These are phyloP conservation scores for Colletotrichum caudatum DNA, from an alignment of 2,329 filamentous ascomycete genomes.

Conservation along the genomic window DNA sequence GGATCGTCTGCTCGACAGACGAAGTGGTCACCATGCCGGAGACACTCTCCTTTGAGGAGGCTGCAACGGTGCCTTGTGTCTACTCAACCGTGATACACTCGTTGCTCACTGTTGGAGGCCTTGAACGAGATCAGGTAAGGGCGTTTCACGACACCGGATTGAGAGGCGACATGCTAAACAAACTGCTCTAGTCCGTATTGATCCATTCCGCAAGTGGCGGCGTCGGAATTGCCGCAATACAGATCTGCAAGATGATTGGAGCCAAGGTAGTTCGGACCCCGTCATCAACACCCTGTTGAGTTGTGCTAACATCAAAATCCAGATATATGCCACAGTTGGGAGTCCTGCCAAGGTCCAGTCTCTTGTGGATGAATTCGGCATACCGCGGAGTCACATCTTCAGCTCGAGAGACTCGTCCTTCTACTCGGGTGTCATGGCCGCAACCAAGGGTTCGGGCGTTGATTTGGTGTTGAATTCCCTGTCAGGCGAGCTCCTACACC, in stretches of 20 bases:
- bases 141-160: background rate
- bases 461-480: slow-evolving; percentile 57
- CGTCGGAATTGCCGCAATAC: slow-evolving; percentile 11
- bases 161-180: slow-evolving; percentile 46
- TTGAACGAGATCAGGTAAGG: slow-evolving; percentile 2
- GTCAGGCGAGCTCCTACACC: slow-evolving; percentile 55
- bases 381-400: slow-evolving; percentile 53
- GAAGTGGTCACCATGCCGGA: slow-evolving; percentile 27
- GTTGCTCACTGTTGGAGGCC: background rate
- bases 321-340: slow-evolving; percentile 53
- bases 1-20: slow-evolving; percentile 46
- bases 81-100: slow-evolving; percentile 46
- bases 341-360: slow-evolving; percentile 51
- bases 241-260: slow-evolving; percentile 18
- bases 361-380: slow-evolving; percentile 48
- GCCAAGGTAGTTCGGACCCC: slow-evolving; percentile 45
- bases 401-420: slow-evolving; percentile 50
- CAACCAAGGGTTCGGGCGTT: slow-evolving; percentile 50
- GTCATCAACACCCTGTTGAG: background rate
- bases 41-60: slow-evolving; percentile 43
- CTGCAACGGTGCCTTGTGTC: slow-evolving; percentile 48
- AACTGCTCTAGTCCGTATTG: slow-evolving; percentile 43
- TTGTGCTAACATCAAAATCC: slow-evolving; percentile 30
- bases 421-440: slow-evolving; percentile 44
- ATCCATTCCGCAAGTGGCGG: slow-evolving; percentile 30